These are phyloP conservation scores for Neofusicoccum umdonicola DNA, from an alignment of 2,329 filamentous ascomycete species.

Conservation along the genomic window DNA sequence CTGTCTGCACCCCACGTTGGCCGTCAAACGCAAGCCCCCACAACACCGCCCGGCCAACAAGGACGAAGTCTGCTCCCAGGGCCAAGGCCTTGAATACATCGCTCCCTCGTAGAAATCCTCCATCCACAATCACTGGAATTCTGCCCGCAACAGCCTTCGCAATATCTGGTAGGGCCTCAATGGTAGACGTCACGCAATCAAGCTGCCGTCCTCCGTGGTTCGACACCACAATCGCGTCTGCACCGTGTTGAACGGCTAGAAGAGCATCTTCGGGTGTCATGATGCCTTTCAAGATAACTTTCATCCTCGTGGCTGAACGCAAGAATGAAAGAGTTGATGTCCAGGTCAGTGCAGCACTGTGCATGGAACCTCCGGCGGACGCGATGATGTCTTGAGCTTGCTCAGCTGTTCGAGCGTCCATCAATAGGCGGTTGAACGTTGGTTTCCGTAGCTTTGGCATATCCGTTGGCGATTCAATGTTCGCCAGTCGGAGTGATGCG, in stretches of 20 bases:
- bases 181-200: constrained; percentile 40
- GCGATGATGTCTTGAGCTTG: constrained; percentile 21
- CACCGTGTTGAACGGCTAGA: constrained; percentile 42
- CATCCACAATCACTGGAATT: constrained; percentile 55
- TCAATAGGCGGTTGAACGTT: constrained; percentile 22
- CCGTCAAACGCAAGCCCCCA: constrained; percentile 26
- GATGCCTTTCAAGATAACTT: constrained; percentile 42
- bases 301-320: constrained; percentile 18
- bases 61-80: constrained; percentile 59
- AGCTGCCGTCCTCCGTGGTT: constrained; percentile 55
- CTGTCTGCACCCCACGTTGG: background rate
- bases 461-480: constrained; percentile 16
- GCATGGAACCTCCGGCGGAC: constrained; percentile 17
- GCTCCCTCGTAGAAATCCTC: constrained; percentile 60
- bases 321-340: background rate
- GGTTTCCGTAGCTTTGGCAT: background rate
- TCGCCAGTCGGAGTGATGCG: constrained; percentile 24
- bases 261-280: constrained; percentile 41
- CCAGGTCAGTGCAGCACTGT: constrained; percentile 23
- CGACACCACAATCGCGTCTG: constrained; percentile 47
- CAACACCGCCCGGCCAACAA: constrained; percentile 59
- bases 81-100: constrained; percentile 67
- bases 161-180: constrained; percentile 38
- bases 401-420: constrained; percentile 21
- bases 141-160: constrained; percentile 47